Evolutionary conservation across 768 basidiomycete species (phyloP).

Genomic region (Macrocybe gigantea): DNA sequence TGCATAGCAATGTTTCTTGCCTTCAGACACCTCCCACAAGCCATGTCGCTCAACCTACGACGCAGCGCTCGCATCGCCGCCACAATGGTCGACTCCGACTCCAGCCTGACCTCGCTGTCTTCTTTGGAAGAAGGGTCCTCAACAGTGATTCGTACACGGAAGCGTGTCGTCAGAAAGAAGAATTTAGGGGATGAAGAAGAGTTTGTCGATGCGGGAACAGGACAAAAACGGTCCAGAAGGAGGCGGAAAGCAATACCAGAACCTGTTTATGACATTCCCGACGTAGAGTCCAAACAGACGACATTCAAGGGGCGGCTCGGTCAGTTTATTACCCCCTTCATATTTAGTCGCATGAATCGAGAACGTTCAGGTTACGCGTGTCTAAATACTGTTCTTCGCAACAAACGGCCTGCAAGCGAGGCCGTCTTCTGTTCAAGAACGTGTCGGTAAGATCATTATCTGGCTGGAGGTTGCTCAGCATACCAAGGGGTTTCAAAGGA

Average conservation of each 20-base stretch:
- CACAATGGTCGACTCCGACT: not conserved
- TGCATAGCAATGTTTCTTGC: no score
- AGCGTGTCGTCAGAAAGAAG: not conserved
- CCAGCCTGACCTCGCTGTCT: not conserved
- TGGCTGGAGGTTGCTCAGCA: not conserved
- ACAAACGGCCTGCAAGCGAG: slow-evolving; percentile 55
- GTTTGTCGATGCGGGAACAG: slow-evolving; percentile 2
- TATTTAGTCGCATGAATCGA: no score
- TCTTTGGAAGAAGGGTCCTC: not conserved
- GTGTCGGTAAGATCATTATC: slow-evolving; percentile 37
- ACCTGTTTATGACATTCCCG: slow-evolving; percentile 63
- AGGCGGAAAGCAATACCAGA: slow-evolving; percentile 30
- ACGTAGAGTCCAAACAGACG: slow-evolving; percentile 60
- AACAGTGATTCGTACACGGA: no score
- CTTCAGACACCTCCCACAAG: not conserved
- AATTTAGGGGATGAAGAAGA: slow-evolving; percentile 1
- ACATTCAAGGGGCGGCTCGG: slow-evolving; percentile 66
- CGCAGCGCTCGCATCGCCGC: not conserved
- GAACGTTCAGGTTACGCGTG: slow-evolving; percentile 64
- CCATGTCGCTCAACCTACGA: not conserved
- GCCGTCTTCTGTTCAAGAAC: slow-evolving; percentile 74
- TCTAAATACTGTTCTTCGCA: slow-evolving; percentile 77
- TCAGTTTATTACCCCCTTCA: slow-evolving; percentile 15
- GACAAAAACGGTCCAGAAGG: slow-evolving; percentile 15
- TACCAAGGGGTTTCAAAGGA: slow-evolving; percentile 30